Base-by-base conservation (phyloP, 2,329 filamentous ascomycete genomes). In the Aspergillus sp. region DNA sequence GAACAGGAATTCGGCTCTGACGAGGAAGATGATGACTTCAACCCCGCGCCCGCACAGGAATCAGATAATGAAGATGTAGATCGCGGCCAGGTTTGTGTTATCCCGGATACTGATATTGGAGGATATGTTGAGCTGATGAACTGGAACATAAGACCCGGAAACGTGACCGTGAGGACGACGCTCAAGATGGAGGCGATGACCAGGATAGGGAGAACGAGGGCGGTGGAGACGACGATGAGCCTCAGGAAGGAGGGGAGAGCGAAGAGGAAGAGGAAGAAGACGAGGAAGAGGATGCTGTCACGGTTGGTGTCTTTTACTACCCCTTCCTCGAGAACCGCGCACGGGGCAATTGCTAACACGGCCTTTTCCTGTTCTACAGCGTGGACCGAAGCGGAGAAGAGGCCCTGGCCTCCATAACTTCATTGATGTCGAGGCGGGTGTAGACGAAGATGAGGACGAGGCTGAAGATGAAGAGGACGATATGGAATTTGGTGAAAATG, bases 351-450 rank as follows among this genome's bases (percentile, higher is more conserved):
- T 11, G 4, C 57, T 70, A 59, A 68, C 61, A 6, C 8, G 31
- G 19, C 14, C 37, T 59, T 50, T 56, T 57, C 9, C 44, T 51
- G 11, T 64, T 55, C 35, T 66, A 35, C 15, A 87, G 83, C 83
- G 82, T 57, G 86, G 91, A 70, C 90, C 89, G 67, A 98, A 98
- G 76, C 90, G 93, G 57, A 78, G 82, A 70, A 88, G 87, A 73
- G 86, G 86, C 73, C 86, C 90, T 64, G 84, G 84, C 63, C 86
- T 91, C 62, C 90, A 91, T 67, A 88, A 89, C 69, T 97, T 97
- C 85, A 87, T 99, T 78, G 95, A 99, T 86, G 91, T 93, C 70
- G 95, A 99, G 82, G 95, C 95, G 73, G 95, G 97, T 78, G 95
- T 99, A 66, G 95, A 98, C 70, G 95, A 90, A 58, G 87, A 96